Evolutionary conservation across 2,329 filamentous ascomycete species (phyloP).

Genomic region (Epicoccum nigrum): DNA sequence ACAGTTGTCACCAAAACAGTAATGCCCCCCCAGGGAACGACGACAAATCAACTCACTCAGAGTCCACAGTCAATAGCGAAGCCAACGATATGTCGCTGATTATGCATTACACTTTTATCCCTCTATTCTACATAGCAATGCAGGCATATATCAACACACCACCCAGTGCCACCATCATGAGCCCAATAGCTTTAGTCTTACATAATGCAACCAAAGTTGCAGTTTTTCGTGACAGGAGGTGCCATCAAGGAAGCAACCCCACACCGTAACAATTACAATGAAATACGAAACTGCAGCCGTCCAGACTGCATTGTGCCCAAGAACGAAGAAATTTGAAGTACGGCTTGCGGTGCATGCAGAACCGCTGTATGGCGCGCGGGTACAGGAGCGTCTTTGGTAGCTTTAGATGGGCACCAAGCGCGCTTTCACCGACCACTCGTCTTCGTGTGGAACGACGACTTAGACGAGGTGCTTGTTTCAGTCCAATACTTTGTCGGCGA

Average conservation of each 20-base stretch:
- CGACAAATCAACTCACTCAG: too few relatives aligned
- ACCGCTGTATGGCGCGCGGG: neutral
- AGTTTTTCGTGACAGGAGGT: constrained; percentile 20
- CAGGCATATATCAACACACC: constrained; percentile 13
- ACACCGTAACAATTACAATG: constrained; percentile 21
- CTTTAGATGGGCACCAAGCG: neutral
- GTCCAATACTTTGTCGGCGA: neutral
- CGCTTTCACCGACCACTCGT: neutral
- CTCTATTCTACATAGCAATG: constrained; percentile 6
- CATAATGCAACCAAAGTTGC: constrained; percentile 16
- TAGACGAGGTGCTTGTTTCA: neutral
- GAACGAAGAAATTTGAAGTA: constrained; percentile 10
- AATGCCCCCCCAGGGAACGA: too few relatives aligned
- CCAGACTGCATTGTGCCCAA: constrained; percentile 13
- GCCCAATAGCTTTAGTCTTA: constrained; percentile 12
- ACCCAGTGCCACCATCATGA: constrained; percentile 11
- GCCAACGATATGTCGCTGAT: neutral
- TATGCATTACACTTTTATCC: constrained; percentile 15
- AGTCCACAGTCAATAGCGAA: neutral
- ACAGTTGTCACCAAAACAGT: too few relatives aligned
- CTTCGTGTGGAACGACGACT: neutral
- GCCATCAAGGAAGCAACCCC: constrained; percentile 16
- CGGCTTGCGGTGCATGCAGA: neutral
- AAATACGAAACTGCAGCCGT: constrained; percentile 16
- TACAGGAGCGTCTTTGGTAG: neutral